Base-by-base conservation (phyloP, 2,329 filamentous ascomycete species). In the Rhexocercosporidium sp. region DNA sequence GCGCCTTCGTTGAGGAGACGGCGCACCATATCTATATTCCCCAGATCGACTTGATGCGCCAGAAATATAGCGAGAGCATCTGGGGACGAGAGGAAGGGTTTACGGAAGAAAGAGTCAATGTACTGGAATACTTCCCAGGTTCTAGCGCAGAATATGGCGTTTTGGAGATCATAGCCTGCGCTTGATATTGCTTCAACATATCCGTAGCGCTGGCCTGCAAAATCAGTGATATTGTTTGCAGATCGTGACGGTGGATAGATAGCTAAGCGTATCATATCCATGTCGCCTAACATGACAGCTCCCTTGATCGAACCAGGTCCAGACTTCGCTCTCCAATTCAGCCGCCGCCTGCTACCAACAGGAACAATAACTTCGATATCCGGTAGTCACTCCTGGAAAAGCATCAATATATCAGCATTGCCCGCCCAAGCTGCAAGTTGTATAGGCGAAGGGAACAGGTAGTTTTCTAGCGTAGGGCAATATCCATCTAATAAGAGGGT, bases 211-310 rank as follows among this genome's bases (percentile, higher is more conserved):
- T 49, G 46, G 9, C 60, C 59, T 7, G 46, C 8, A 37, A 69
- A 62, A 7, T 63, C 46, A 2, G 54, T 54, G 27, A 41, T 65
- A 18, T 64, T 20, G 5, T 51, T 8, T 11, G 16, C 41, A 16
- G 59, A 20, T 2, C 65, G 56, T 31, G 69, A 69, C 20, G 65
- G 65, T 16, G 65, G 63, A 34, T 65, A 71, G n/a, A 65, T 18
- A 3, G 69, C 63, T 27, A 65, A 39, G 12, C 41, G 41, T 31
- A 69, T 14, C 9, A 69, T 64, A 1, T 54, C 39, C 27, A 66
- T 62, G 59, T 71, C 67, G 63, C 57, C 64, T 18, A n/a, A 14
- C 4, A 53, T 66, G 3, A 39, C 56, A 3, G 68, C 68, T 20
- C 51, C 56, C 1, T 5, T 49, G 14, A 59, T 41, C 27, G 65